Percentiles rank a stretch among this genome's conserved stretches.
Evolutionary conservation across 176 grass and related monocot species (phyloP).

Genomic region (Thinopyrum elongatum): DNA sequence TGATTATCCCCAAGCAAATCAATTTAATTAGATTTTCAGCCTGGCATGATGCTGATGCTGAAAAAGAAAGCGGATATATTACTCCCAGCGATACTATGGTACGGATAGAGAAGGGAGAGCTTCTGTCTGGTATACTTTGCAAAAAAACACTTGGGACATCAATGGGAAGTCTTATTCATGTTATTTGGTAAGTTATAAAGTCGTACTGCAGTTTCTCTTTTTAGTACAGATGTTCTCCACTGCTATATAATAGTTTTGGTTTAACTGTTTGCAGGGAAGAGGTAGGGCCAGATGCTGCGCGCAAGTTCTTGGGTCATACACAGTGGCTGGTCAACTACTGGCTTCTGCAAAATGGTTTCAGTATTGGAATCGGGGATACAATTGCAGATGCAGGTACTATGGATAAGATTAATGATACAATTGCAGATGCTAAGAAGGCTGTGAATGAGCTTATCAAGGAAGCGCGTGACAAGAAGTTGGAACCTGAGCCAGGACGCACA

Average conservation of each 20-base stretch:
- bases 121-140: slow-evolving; percentile 87
- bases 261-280: slow-evolving; percentile 75
- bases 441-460: slow-evolving; percentile 91
- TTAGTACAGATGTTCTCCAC: neutral
- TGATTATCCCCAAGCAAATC: slow-evolving; percentile 98
- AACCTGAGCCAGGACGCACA: slow-evolving; percentile 92
- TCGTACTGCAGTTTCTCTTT: neutral
- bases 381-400: slow-evolving; percentile 93
- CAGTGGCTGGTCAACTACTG: slow-evolving; percentile 99
- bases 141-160: slow-evolving; percentile 82
- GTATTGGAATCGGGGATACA: slow-evolving; percentile 96
- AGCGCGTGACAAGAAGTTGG: slow-evolving; percentile 60
- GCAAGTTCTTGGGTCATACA: slow-evolving; percentile 91
- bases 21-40: slow-evolving; percentile 85
- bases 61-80: slow-evolving; percentile 74
- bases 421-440: slow-evolving; percentile 75
- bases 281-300: slow-evolving; percentile 94
- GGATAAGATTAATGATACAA: slow-evolving; percentile 87
- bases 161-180: slow-evolving; percentile 89
- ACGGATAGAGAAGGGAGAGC: slow-evolving; percentile 88
- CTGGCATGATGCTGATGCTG: slow-evolving; percentile 53
- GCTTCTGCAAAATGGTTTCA: slow-evolving; percentile 92
- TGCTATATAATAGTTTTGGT: neutral
- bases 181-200: slow-evolving; percentile 72
- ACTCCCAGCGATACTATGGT: slow-evolving; percentile 96